Conservation (phyloP, 164 flowering plant species). For the Annona cherimola region DNA sequence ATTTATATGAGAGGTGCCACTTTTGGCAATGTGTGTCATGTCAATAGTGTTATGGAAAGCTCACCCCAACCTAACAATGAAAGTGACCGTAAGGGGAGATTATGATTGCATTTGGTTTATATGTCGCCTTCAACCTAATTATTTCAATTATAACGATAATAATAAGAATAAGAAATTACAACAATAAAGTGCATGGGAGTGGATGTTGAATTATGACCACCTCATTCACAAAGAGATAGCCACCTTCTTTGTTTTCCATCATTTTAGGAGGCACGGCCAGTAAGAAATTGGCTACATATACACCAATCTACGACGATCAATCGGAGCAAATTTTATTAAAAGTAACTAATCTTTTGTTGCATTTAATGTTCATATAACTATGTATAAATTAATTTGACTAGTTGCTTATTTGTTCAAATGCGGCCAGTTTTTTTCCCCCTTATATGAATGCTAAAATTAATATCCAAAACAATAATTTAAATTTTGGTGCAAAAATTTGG, state of each 20-base stretch:
- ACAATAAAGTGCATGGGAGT: conserved; percentile 26
- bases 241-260: conserved; percentile 4
- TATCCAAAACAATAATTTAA: too few species aligned
- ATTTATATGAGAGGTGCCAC: conserved; percentile 10
- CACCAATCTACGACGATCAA: too few species aligned
- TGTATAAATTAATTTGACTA: too few species aligned
- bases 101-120: conserved; percentile 47
- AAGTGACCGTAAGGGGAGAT: background rate
- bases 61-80: conserved; percentile 6
- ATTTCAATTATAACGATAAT: conserved; percentile 35
- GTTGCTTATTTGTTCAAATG: too few species aligned
- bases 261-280: background rate
- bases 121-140: conserved; percentile 40
- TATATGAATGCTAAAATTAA: too few species aligned
- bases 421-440: too few species aligned
- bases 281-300: too few species aligned
- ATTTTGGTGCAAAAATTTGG: too few species aligned
- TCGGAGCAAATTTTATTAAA: too few species aligned
- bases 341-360: too few species aligned
- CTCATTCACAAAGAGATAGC: background rate
- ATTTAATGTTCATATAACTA: too few species aligned
- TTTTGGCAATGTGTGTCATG: conserved; percentile 5
- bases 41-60: conserved; percentile 5
- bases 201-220: conserved; percentile 29
- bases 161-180: conserved; percentile 34